phyloP scores from a whole-genome alignment of 202 grass and related monocot genomes.

The Bolboschoenoplectus hybrid region DNA sequence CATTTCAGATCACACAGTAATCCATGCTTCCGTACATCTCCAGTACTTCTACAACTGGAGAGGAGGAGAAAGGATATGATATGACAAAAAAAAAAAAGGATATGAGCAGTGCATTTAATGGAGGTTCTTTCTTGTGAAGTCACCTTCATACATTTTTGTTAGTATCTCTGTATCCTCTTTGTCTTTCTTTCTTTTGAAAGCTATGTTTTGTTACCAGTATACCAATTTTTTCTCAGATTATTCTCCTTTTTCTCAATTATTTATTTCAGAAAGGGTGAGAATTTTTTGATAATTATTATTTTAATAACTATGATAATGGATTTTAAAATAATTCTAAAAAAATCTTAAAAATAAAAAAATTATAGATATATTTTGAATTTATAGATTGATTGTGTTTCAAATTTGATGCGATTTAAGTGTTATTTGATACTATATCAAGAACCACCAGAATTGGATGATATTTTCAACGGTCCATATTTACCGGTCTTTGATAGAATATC shows the following conservation, averaged over 20 bases:
- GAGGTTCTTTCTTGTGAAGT: slow-evolving; percentile 26
- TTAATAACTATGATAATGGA: too few species aligned
- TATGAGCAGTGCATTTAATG: slow-evolving; percentile 19
- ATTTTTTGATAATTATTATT: too few species aligned
- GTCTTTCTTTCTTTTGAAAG: slow-evolving; percentile 30
- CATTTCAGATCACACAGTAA: background rate
- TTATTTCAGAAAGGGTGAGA: background rate
- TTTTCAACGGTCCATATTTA: too few species aligned
- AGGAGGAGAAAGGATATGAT: background rate
- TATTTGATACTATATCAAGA: too few species aligned
- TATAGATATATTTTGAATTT: too few species aligned
- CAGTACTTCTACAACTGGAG: background rate
- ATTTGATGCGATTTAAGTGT: too few species aligned
- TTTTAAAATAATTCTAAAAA: too few species aligned
- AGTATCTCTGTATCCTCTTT: background rate
- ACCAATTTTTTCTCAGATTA: background rate
- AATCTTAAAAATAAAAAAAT: too few species aligned
- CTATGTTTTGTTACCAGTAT: slow-evolving; percentile 17
- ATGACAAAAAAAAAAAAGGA: background rate
- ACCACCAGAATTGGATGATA: too few species aligned
- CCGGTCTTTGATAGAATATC: too few species aligned
- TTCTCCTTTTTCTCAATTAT: background rate
- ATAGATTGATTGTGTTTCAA: too few species aligned
- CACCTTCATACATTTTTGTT: slow-evolving; percentile 30
- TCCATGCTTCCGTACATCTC: background rate